These are phyloP conservation scores for Ettlia oleoabundans DNA, from an alignment of 139 green algal species.

Conservation along the genomic window DNA sequence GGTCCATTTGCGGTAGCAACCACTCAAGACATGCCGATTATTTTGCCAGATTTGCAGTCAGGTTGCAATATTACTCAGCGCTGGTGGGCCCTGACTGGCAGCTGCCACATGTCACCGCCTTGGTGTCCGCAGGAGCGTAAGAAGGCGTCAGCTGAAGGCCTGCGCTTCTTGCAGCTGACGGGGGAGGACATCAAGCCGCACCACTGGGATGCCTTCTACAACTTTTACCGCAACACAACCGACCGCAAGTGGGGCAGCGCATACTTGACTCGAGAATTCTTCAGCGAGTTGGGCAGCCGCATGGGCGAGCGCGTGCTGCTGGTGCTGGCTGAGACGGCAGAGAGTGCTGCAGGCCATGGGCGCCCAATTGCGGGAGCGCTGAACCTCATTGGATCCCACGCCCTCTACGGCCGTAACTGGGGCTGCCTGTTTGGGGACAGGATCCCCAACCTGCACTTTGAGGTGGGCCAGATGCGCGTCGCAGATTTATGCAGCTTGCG, in stretches of 20 bases:
- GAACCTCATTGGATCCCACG: slow-evolving; percentile 87
- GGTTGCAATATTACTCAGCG: too few species aligned
- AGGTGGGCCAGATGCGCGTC: slow-evolving; percentile 55
- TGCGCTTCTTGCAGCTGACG: slow-evolving; percentile 66
- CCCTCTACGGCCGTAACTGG: slow-evolving; percentile 92
- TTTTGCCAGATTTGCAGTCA: too few species aligned
- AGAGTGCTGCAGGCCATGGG: slow-evolving; percentile 5
- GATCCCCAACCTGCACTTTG: slow-evolving; percentile 88
- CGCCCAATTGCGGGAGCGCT: slow-evolving; percentile 80
- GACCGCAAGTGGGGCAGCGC: slow-evolving; percentile 82
- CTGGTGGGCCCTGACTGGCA: neutral
- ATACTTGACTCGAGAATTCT: slow-evolving; percentile 93
- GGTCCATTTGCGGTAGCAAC: too few species aligned
- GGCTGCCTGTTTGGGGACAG: slow-evolving; percentile 65
- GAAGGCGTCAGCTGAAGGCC: slow-evolving; percentile 58
- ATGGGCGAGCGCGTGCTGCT: slow-evolving; percentile 83
- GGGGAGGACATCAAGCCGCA: slow-evolving; percentile 67
- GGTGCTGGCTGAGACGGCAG: slow-evolving; percentile 70
- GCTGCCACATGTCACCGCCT: too few species aligned
- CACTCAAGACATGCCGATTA: too few species aligned
- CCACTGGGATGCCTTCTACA: slow-evolving; percentile 88
- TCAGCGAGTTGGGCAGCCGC: slow-evolving; percentile 70
- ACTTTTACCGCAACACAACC: slow-evolving; percentile 79
- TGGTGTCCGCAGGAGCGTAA: slow-evolving; percentile 60
- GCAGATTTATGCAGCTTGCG: neutral